Percentiles rank a stretch among this genome's conserved stretches.
Evolutionary conservation across 345 rosid genomes (phyloP).

Genomic region (Nephelium lappaceum): DNA sequence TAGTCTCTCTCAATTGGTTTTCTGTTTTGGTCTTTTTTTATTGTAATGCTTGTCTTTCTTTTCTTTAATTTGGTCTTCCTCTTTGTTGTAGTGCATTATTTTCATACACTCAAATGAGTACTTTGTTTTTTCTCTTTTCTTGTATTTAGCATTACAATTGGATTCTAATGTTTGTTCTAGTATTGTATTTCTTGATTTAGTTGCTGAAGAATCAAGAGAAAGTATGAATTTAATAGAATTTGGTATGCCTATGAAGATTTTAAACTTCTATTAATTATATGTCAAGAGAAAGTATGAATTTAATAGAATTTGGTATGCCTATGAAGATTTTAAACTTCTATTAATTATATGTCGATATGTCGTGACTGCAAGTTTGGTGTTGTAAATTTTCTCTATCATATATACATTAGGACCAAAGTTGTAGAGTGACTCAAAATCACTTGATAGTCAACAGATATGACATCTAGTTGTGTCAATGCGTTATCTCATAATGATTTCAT

Average conservation of each 20-base stretch:
- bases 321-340: background rate
- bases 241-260: background rate
- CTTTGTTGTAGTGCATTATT: slow-evolving; percentile 14
- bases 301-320: background rate
- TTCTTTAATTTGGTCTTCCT: background rate
- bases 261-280: background rate
- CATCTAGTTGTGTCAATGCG: background rate
- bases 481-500: background rate
- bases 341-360: background rate
- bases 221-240: background rate
- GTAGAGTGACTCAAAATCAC: background rate
- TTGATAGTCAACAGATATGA: background rate
- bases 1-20: slow-evolving; percentile 4
- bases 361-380: background rate
- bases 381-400: background rate
- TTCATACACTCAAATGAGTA: background rate
- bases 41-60: background rate
- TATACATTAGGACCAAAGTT: background rate
- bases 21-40: background rate
- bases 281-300: background rate
- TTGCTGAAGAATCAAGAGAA: background rate
- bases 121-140: background rate
- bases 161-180: slow-evolving; percentile 14
- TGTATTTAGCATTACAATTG: slow-evolving; percentile 5
- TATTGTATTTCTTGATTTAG: background rate